A percentile compares a stretch with the other conserved stretches of the same genome.
Conservation (phyloP, 352 stramenopile species). For the Phytophthora gonapodyides region DNA sequence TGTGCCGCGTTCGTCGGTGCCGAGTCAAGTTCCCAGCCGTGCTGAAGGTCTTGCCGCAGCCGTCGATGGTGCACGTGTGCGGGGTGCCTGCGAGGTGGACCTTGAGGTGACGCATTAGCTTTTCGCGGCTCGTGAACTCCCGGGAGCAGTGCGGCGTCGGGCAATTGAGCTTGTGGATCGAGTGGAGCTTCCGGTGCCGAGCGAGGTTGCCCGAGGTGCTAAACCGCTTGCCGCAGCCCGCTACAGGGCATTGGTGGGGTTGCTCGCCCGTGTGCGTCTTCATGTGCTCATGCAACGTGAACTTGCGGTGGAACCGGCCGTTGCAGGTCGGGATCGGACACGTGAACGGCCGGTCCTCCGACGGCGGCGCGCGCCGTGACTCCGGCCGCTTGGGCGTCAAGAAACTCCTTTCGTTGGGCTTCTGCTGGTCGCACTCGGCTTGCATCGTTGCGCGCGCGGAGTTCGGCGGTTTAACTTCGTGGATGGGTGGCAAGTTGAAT, state of each 20-base stretch:
- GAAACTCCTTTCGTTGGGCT: conserved; percentile 16
- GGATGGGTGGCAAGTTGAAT: conserved; percentile 36
- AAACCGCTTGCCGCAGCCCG: conserved; percentile 66
- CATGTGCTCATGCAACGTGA: conserved; percentile 73
- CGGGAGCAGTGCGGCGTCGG: conserved; percentile 49
- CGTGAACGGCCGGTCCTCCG: conserved; percentile 48
- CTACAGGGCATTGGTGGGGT: conserved; percentile 60
- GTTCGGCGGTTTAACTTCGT: conserved; percentile 23
- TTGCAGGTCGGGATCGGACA: conserved; percentile 55
- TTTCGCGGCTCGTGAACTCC: conserved; percentile 54
- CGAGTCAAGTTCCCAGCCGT: conserved; percentile 62
- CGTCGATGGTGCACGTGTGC: conserved; percentile 54
- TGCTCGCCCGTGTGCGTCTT: conserved; percentile 84
- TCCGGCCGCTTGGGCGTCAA: conserved; percentile 16
- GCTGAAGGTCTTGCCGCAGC: conserved; percentile 62
- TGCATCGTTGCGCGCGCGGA: conserved; percentile 25
- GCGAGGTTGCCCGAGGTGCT: conserved; percentile 76
- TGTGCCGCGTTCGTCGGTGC: conserved; percentile 59
- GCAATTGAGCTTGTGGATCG: conserved; percentile 52
- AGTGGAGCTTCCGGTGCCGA: conserved; percentile 67
- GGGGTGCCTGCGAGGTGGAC: conserved; percentile 53
- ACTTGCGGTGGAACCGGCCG: conserved; percentile 70
- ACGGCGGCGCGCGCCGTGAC: conserved; percentile 28
- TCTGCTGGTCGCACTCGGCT: conserved; percentile 27
- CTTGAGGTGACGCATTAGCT: conserved; percentile 55